A percentile compares a stretch with the other conserved stretches of the same genome.
Conservation (phyloP, 768 basidiomycete genomes). For the Boletus rubroflammeus region DNA sequence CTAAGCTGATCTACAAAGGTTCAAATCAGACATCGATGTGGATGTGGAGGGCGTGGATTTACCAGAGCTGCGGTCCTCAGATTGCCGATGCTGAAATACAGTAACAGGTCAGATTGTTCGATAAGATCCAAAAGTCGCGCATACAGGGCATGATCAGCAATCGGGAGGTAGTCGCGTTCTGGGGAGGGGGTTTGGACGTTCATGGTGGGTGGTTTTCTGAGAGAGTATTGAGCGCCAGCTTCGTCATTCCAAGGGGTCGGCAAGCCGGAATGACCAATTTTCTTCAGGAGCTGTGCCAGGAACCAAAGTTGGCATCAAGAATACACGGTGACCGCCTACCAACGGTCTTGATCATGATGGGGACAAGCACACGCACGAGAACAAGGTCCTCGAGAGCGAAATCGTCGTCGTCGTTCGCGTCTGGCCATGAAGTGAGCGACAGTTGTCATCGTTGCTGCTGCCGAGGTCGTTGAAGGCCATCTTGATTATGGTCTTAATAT, state of each 20-base stretch:
- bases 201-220: slow-evolving; percentile 24
- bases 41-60: slow-evolving; percentile 13
- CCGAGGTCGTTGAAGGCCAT: neutral
- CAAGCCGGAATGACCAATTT: too few species aligned
- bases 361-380: neutral
- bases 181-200: slow-evolving; percentile 50
- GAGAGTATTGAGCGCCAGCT: neutral
- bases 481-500: neutral
- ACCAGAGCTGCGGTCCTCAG: slow-evolving; percentile 76
- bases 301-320: slow-evolving; percentile 7
- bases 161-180: slow-evolving; percentile 66
- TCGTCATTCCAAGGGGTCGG: too few species aligned
- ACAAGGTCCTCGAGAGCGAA: neutral
- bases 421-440: neutral
- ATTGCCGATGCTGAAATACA: slow-evolving; percentile 65
- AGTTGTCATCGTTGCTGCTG: neutral
- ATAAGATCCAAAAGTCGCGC: slow-evolving; percentile 21
- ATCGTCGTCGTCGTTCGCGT: neutral
- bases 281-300: neutral
- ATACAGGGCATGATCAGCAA: slow-evolving; percentile 79
- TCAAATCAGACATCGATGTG: slow-evolving; percentile 2
- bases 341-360: neutral
- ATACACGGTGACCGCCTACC: slow-evolving; percentile 2
- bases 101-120: slow-evolving; percentile 7
- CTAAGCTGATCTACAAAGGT: slow-evolving; percentile 55